Evolutionary conservation across 352 stramenopile genomes (phyloP).

Genomic region (Globisporangium solare): DNA sequence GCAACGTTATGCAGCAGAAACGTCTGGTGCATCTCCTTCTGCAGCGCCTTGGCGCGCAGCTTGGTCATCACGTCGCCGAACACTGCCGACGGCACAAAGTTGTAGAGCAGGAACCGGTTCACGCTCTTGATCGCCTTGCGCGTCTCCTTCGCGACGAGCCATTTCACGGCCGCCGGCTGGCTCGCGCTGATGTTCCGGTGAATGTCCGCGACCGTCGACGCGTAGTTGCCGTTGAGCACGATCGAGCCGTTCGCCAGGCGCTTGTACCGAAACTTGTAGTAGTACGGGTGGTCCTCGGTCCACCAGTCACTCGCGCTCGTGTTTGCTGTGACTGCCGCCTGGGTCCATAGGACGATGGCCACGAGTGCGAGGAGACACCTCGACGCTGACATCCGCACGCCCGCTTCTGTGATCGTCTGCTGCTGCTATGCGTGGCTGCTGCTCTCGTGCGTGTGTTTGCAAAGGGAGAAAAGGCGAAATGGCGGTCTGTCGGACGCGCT

Average conservation of each 20-base stretch:
- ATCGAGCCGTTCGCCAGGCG: slow-evolving; percentile 37
- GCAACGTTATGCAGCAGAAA: slow-evolving; percentile 38
- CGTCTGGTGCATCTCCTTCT: slow-evolving; percentile 12
- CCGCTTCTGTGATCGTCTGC: background rate
- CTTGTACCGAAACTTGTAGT: slow-evolving; percentile 29
- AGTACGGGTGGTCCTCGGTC: slow-evolving; percentile 42
- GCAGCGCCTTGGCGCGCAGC: slow-evolving; percentile 17
- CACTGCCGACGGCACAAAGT: slow-evolving; percentile 44
- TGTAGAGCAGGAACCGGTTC: slow-evolving; percentile 34
- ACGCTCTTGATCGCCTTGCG: slow-evolving; percentile 29
- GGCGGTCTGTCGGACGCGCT: background rate
- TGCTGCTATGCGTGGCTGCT: background rate
- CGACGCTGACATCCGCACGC: too few species aligned
- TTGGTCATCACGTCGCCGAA: slow-evolving; percentile 30
- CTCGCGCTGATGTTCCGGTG: slow-evolving; percentile 15
- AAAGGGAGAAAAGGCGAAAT: background rate
- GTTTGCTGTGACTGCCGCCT: too few species aligned
- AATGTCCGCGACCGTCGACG: slow-evolving; percentile 10
- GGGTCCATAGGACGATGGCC: too few species aligned
- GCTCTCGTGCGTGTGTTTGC: background rate
- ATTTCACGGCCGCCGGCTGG: slow-evolving; percentile 20
- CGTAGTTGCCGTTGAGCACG: slow-evolving; percentile 19
- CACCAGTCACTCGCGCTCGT: slow-evolving; percentile 29
- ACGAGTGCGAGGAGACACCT: too few species aligned
- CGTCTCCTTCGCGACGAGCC: slow-evolving; percentile 23